Evolutionary conservation across 768 basidiomycete genomes (phyloP).

Genomic region (Podaxis sp.): DNA sequence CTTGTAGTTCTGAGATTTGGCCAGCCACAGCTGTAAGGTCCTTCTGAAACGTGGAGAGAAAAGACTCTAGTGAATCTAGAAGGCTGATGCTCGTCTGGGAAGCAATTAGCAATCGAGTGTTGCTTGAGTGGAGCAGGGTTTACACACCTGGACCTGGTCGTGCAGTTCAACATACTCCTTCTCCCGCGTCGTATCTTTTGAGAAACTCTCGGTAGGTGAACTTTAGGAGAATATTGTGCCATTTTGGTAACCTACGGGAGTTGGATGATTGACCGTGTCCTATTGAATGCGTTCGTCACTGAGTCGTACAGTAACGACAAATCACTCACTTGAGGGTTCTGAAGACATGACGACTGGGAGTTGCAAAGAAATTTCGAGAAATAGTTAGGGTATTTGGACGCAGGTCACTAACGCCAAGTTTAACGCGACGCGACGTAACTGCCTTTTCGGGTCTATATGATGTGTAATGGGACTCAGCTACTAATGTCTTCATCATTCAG

Average conservation of each 20-base stretch:
- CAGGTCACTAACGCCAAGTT: neutral
- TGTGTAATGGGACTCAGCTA: neutral
- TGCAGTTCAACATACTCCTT: constrained; percentile 85
- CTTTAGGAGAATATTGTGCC: neutral
- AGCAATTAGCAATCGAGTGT: constrained; percentile 10
- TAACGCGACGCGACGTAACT: neutral
- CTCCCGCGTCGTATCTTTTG: constrained; percentile 23
- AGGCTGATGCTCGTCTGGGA: constrained; percentile 80
- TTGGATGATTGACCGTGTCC: constrained; percentile 4
- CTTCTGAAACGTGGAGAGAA: constrained; percentile 92
- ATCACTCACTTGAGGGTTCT: neutral
- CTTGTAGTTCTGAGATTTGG: constrained; percentile 93
- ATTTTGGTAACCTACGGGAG: constrained; percentile 26
- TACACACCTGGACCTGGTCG: constrained; percentile 78
- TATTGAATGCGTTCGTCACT: neutral
- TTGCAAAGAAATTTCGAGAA: neutral
- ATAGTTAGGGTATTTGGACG: neutral
- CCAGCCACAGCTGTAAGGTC: constrained; percentile 94
- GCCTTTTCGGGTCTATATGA: neutral
- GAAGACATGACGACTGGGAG: constrained; percentile 1
- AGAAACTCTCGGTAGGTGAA: constrained; percentile 1
- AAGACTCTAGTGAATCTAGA: constrained; percentile 84
- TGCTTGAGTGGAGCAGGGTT: neutral
- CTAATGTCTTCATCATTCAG: neutral
- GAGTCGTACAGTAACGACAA: neutral